phyloP scores from a whole-genome alignment of 2,329 filamentous ascomycete genomes.

The Grosmannia clavigera region DNA sequence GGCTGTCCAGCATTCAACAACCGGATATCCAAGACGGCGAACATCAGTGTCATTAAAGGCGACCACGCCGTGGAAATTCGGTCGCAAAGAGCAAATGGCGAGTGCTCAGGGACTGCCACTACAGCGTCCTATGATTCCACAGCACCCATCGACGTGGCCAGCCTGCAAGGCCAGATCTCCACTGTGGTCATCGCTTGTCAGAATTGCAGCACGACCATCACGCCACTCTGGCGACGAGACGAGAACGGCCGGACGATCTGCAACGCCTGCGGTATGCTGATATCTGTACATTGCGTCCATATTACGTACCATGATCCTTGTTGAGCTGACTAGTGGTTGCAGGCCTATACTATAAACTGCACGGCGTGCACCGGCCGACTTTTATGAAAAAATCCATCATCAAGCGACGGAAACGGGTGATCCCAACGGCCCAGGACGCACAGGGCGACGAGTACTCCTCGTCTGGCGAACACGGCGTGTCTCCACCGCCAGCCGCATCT shows the following conservation, averaged over 20 bases:
- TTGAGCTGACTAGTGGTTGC: background rate
- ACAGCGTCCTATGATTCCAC: conserved; percentile 18
- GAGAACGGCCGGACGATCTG: conserved; percentile 94
- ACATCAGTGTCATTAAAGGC: conserved; percentile 45
- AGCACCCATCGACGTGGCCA: conserved; percentile 36
- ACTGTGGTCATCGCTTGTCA: conserved; percentile 81
- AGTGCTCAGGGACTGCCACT: background rate
- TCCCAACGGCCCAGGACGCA: conserved; percentile 53
- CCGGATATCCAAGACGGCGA: conserved; percentile 75
- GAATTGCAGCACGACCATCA: conserved; percentile 94
- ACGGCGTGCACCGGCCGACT: conserved; percentile 82
- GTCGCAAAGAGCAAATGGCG: background rate
- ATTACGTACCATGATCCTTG: background rate
- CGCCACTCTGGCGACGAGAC: conserved; percentile 87
- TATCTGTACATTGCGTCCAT: background rate
- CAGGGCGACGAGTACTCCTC: conserved; percentile 27
- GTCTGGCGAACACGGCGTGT: conserved; percentile 33
- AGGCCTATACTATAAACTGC: conserved; percentile 94
- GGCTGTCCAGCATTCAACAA: conserved; percentile 98
- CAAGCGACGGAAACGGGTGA: conserved; percentile 87
- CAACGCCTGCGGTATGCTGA: conserved; percentile 85
- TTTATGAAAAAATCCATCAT: conserved; percentile 99
- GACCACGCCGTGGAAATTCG: conserved; percentile 9
- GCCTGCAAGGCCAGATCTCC: conserved; percentile 34
- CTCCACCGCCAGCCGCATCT: conserved; percentile 20